phyloP scores from a whole-genome alignment of 805 yeast species.

The Saturnispora quitensis region DNA sequence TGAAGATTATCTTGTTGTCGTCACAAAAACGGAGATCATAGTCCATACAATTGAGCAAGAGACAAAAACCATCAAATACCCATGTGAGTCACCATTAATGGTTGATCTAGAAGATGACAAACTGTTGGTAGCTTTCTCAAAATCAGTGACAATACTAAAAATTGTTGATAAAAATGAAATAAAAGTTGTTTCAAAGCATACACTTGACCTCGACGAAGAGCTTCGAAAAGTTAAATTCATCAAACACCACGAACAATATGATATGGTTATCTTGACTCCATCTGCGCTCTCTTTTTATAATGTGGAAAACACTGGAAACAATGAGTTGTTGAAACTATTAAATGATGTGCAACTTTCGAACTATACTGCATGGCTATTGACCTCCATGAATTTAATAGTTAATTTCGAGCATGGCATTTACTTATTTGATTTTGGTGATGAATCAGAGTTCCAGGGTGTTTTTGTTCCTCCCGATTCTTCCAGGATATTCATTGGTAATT shows the following conservation, averaged over 20 bases:
- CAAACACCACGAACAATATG: constrained; percentile 8
- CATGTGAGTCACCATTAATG: neutral
- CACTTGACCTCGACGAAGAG: constrained; percentile 10
- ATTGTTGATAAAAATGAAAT: constrained; percentile 11
- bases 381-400: constrained; percentile 16
- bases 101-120: constrained; percentile 12
- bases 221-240: constrained; percentile 17
- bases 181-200: constrained; percentile 11
- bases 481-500: constrained; percentile 10
- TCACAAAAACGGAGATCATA: constrained; percentile 11
- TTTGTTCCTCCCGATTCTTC: constrained; percentile 7
- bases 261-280: constrained; percentile 20
- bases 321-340: neutral
- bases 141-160: constrained; percentile 15
- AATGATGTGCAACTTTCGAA: constrained; percentile 14
- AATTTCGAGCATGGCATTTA: constrained; percentile 15
- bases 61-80: neutral
- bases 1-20: constrained; percentile 12
- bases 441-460: constrained; percentile 16
- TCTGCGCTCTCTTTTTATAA: constrained; percentile 18
- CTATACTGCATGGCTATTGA: constrained; percentile 17
- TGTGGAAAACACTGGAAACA: neutral
- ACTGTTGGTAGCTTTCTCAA: constrained; percentile 14
- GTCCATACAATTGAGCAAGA: constrained; percentile 8
- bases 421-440: constrained; percentile 15